A percentile compares a stretch with the other conserved stretches of the same genome.
phyloP scores from a whole-genome alignment of 495 filamentous ascomycete genomes.

The Glarea lozoyensis region DNA sequence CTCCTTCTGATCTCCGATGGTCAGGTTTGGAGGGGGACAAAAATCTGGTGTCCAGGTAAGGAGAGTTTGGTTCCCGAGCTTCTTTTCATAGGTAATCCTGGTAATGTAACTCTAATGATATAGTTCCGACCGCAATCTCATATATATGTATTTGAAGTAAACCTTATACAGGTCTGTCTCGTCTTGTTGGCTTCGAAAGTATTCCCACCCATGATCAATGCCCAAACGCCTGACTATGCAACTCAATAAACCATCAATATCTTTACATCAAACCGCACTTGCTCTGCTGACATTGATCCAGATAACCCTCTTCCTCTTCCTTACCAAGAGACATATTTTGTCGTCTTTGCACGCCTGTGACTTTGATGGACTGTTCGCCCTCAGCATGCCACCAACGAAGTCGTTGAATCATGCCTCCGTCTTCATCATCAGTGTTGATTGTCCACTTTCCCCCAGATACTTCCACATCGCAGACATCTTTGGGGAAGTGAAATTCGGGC shows the following conservation, averaged over 20 bases:
- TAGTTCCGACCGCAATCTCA: no score
- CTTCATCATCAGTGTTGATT: slow-evolving; percentile 57
- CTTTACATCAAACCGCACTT: slow-evolving; percentile 44
- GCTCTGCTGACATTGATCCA: slow-evolving; percentile 45
- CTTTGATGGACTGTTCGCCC: slow-evolving; percentile 70
- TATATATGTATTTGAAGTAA: no score
- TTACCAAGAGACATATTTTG: slow-evolving; percentile 23
- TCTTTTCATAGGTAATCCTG: no score
- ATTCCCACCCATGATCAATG: no score
- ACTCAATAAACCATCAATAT: background rate
- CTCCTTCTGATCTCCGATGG: no score
- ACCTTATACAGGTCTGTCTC: no score
- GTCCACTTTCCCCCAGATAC: slow-evolving; percentile 86
- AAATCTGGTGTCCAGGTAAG: no score
- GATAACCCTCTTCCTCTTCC: slow-evolving; percentile 35
- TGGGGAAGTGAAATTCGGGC: slow-evolving; percentile 90
- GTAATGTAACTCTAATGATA: no score
- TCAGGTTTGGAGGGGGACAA: no score
- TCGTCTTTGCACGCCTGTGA: slow-evolving; percentile 58
- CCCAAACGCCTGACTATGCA: no score
- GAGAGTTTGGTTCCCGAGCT: no score
- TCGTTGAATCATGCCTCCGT: slow-evolving; percentile 57
- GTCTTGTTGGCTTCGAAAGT: no score
- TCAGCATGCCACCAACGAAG: slow-evolving; percentile 86
- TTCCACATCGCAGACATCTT: slow-evolving; percentile 53